Evolutionary conservation across 257 asterid genomes (phyloP).

Genomic region (Nicotiana knightiana): DNA sequence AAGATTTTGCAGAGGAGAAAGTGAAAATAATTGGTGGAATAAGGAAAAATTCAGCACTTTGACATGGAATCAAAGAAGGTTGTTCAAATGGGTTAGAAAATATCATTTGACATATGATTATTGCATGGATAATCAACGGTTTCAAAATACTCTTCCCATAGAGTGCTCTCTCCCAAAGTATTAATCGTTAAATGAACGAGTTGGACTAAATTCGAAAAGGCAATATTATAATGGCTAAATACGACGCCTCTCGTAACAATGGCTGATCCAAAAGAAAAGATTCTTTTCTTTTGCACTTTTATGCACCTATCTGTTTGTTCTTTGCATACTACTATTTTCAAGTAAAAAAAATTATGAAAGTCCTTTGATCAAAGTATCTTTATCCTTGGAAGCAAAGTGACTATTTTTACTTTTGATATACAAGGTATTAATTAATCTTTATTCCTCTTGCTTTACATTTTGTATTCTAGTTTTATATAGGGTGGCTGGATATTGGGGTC

Average conservation of each 20-base stretch:
- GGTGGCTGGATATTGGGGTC: neutral
- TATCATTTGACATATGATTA: conserved; percentile 58
- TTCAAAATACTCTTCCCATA: conserved; percentile 48
- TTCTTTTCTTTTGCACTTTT: neutral
- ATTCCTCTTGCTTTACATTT: neutral
- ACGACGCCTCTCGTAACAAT: fast-evolving
- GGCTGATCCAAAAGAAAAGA: neutral
- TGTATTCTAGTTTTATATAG: neutral
- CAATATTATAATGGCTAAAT: neutral
- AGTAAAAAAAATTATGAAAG: neutral
- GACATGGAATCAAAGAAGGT: conserved; percentile 53
- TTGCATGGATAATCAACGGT: conserved; percentile 60
- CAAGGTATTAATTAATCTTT: neutral
- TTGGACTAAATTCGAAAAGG: neutral
- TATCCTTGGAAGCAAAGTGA: neutral
- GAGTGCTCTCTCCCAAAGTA: conserved; percentile 72
- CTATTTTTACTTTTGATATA: neutral
- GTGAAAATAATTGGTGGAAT: conserved; percentile 74
- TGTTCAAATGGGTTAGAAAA: conserved; percentile 63
- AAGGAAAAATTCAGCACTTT: conserved; percentile 32
- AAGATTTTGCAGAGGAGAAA: conserved; percentile 31
- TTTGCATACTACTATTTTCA: neutral
- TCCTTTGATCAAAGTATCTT: neutral
- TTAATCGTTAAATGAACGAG: conserved; percentile 15
- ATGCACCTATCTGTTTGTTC: neutral